Percentiles rank a stretch among this genome's conserved stretches.
Conservation (phyloP, 306 rosid species). For the Cicer cuneatum region DNA sequence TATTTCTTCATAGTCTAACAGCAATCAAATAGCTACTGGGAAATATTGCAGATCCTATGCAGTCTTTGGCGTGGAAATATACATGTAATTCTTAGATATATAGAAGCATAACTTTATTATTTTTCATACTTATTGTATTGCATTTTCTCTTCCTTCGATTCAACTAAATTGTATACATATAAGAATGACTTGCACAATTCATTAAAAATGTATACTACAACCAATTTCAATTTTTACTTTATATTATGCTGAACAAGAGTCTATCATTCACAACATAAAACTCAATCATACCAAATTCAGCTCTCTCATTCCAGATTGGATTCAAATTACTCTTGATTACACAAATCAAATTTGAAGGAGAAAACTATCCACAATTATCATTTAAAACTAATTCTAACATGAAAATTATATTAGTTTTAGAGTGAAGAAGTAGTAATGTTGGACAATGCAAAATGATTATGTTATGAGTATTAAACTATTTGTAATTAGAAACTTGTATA, state of each 20-base stretch:
- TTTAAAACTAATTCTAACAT: conserved; percentile 28
- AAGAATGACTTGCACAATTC: neutral
- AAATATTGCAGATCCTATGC: too few relatives aligned
- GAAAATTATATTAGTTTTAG: too few relatives aligned
- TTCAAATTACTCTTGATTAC: conserved; percentile 76
- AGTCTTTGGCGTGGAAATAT: too few relatives aligned
- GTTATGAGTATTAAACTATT: conserved; percentile 39
- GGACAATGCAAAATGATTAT: conserved; percentile 40
- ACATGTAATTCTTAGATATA: neutral
- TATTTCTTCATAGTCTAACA: too few relatives aligned
- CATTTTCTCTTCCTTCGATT: neutral
- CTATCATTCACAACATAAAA: too few relatives aligned
- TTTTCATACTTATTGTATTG: neutral
- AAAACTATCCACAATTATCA: conserved; percentile 30
- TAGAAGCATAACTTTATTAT: neutral
- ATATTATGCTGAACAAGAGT: neutral
- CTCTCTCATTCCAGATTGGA: conserved; percentile 84
- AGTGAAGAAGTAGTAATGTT: conserved; percentile 34
- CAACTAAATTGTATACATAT: neutral
- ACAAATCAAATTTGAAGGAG: neutral
- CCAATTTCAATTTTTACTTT: too few relatives aligned
- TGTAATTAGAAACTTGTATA: too few relatives aligned
- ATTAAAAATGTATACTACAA: too few relatives aligned
- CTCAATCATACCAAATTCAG: too few relatives aligned
- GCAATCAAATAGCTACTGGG: too few relatives aligned